phyloP scores from a whole-genome alignment of 352 stramenopile genomes.

The Phytophthora pinifolia region DNA sequence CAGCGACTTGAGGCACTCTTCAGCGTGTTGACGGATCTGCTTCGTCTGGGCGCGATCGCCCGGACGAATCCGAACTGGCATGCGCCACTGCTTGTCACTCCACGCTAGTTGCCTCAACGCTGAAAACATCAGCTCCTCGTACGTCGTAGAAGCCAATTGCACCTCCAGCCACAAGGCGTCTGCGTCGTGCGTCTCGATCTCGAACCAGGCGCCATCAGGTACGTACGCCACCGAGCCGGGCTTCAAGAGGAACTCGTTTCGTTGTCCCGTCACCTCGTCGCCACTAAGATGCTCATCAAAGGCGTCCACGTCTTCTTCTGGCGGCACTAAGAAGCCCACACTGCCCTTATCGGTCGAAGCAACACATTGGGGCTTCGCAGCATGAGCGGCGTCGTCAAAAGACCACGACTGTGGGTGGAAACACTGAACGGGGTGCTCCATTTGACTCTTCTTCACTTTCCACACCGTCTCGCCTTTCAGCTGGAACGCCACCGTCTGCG shows the following conservation, averaged over 20 bases:
- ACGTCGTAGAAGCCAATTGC: conserved; percentile 29
- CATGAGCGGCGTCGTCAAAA: conserved; percentile 12
- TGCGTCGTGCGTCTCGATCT: conserved; percentile 20
- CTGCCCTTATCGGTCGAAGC: background rate
- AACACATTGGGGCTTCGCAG: conserved; percentile 25
- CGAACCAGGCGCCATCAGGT: conserved; percentile 52
- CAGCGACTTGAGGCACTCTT: conserved; percentile 26
- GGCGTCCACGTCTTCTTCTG: conserved; percentile 18
- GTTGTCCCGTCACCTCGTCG: background rate
- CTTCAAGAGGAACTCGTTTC: conserved; percentile 20
- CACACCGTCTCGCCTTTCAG: conserved; percentile 35
- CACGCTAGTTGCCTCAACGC: conserved; percentile 35
- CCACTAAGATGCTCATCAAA: conserved; percentile 29
- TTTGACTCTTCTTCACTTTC: conserved; percentile 20
- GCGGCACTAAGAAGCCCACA: conserved; percentile 6
- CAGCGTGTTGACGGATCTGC: conserved; percentile 11
- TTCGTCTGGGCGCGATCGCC: conserved; percentile 13
- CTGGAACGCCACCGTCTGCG: conserved; percentile 43
- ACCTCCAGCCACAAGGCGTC: conserved; percentile 47
- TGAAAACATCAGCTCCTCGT: conserved; percentile 25
- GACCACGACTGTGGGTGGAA: conserved; percentile 31
- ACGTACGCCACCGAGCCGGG: conserved; percentile 57
- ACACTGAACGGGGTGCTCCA: conserved; percentile 25
- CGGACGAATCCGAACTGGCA: conserved; percentile 12
- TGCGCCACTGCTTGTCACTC: conserved; percentile 30